Percentiles rank a stretch among this genome's conserved stretches.
Evolutionary conservation across 495 filamentous ascomycete genomes (phyloP).

Genomic region (Rhypophila decipiens): DNA sequence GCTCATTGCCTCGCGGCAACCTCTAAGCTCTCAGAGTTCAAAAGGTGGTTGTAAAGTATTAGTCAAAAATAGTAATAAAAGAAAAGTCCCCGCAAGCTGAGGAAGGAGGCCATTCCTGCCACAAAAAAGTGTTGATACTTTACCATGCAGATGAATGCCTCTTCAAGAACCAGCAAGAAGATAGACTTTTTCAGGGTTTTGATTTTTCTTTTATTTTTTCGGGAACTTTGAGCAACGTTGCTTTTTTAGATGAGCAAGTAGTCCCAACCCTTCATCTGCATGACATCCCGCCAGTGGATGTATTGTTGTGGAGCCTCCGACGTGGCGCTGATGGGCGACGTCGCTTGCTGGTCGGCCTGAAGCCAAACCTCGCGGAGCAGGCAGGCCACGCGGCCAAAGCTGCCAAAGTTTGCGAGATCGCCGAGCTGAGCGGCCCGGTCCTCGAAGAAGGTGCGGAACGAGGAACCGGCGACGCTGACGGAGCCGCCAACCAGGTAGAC

Average conservation of each 20-base stretch:
- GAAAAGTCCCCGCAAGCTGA: slow-evolving; percentile 1
- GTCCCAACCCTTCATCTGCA: slow-evolving; percentile 87
- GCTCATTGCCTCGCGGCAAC: slow-evolving; percentile 23
- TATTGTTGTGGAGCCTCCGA: slow-evolving; percentile 44
- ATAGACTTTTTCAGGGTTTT: slow-evolving; percentile 13
- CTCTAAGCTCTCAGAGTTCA: slow-evolving; percentile 8
- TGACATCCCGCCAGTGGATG: slow-evolving; percentile 91
- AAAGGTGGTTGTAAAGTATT: background rate
- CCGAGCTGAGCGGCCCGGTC: slow-evolving; percentile 66
- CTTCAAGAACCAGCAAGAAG: slow-evolving; percentile 32
- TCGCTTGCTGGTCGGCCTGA: slow-evolving; percentile 51
- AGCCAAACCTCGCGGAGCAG: slow-evolving; percentile 81
- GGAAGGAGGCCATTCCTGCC: slow-evolving; percentile 20
- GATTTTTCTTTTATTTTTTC: too few species aligned
- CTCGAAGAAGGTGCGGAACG: slow-evolving; percentile 69
- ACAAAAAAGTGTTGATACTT: slow-evolving; percentile 5
- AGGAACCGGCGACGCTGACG: slow-evolving; percentile 58
- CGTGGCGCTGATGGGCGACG: slow-evolving; percentile 31
- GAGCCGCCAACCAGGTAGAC: slow-evolving; percentile 81
- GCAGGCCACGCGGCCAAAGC: slow-evolving; percentile 75
- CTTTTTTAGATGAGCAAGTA: slow-evolving; percentile 73
- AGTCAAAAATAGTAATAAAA: slow-evolving; percentile 6
- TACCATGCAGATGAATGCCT: slow-evolving; percentile 26
- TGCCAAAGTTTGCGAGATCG: slow-evolving; percentile 66
- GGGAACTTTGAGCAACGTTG: background rate